phyloP scores from a whole-genome alignment of 768 basidiomycete genomes.

The Tulasnella sp. region DNA sequence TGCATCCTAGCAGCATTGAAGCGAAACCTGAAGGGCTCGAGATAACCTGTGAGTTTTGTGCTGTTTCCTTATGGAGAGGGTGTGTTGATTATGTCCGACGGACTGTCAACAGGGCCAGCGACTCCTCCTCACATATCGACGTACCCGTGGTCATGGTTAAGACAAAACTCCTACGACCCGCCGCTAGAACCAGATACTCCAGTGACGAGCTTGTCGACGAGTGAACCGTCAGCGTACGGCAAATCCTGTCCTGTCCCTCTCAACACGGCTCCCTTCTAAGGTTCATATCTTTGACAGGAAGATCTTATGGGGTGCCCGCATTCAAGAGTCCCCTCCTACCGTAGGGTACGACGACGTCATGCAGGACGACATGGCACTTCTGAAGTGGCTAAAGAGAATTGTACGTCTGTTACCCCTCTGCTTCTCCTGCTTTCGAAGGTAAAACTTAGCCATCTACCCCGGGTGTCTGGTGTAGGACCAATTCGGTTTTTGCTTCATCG shows the following conservation, averaged over 20 bases:
- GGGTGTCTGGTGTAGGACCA: conserved; percentile 48
- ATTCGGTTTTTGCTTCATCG: conserved; percentile 82
- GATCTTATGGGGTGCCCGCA: conserved; percentile 69
- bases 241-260: no score
- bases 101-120: conserved; percentile 37
- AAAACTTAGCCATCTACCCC: no score
- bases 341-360: conserved; percentile 65
- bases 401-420: conserved; percentile 35
- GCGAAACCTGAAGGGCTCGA: conserved; percentile 51
- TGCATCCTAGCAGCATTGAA: conserved; percentile 49
- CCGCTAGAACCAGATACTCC: no score
- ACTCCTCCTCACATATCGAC: conserved; percentile 57
- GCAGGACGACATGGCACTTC: conserved; percentile 53
- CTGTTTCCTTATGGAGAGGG: background rate
- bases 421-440: no score
- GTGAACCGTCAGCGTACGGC: no score
- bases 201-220: no score
- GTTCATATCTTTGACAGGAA: no score
- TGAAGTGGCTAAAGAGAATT: conserved; percentile 69
- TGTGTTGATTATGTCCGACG: background rate
- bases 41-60: conserved; percentile 51
- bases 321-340: conserved; percentile 59
- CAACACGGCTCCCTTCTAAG: no score
- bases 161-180: conserved; percentile 69
- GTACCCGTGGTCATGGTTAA: conserved; percentile 83